Conservation (phyloP, 768 basidiomycete genomes). For the Exidia glandulosa region DNA sequence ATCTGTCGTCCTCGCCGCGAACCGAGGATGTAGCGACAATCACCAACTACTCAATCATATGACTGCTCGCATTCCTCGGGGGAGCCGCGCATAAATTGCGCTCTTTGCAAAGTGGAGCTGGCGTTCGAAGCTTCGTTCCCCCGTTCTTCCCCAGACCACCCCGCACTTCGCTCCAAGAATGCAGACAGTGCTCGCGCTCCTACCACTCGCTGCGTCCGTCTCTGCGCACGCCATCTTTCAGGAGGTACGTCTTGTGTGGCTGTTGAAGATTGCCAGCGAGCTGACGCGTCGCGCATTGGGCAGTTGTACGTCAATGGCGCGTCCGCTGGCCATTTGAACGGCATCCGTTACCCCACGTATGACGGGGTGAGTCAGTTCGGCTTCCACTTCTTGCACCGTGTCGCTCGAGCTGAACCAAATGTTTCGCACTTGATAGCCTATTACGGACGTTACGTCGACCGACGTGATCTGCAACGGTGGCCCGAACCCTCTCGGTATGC, state of each 20-base stretch:
- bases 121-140: neutral
- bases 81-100: neutral
- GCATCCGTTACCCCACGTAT: conserved; percentile 32
- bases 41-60: too few relatives aligned
- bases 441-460: conserved; percentile 45
- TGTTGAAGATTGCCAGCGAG: neutral
- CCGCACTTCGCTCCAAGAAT: neutral
- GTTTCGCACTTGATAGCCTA: conserved; percentile 26
- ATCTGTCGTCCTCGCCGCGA: too few relatives aligned
- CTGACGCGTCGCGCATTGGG: conserved; percentile 11
- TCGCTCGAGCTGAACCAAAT: neutral
- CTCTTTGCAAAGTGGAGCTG: neutral
- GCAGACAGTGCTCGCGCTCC: neutral
- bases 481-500: conserved; percentile 33
- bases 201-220: conserved; percentile 14
- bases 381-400: conserved; percentile 23
- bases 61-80: neutral
- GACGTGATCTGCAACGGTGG: conserved; percentile 48
- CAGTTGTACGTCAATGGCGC: conserved; percentile 44
- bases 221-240: conserved; percentile 46
- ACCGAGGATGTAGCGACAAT: too few relatives aligned
- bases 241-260: conserved; percentile 13
- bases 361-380: conserved; percentile 26
- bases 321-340: conserved; percentile 30
- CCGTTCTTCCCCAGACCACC: neutral